phyloP scores from a whole-genome alignment of 2,329 filamentous ascomycete genomes.

The Corynespora cassiicola region DNA sequence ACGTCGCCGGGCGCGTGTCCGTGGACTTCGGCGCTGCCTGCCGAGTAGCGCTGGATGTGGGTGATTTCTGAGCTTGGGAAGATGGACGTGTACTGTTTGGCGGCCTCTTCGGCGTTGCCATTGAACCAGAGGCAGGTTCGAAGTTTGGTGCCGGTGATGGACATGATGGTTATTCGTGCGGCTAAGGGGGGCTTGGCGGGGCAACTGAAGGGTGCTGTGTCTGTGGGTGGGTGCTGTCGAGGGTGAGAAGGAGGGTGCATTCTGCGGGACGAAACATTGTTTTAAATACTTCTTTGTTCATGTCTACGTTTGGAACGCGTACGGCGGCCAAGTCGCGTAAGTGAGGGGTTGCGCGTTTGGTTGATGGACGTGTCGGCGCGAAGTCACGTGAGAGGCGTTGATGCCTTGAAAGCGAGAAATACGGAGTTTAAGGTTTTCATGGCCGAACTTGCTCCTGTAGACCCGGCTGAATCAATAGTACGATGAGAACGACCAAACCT shows the following conservation, averaged over 20 bases:
- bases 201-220: no score
- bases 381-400: constrained; percentile 18
- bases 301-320: background rate
- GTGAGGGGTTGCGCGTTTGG: constrained; percentile 12
- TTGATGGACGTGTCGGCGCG: constrained; percentile 12
- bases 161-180: constrained; percentile 11
- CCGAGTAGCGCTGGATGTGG: constrained; percentile 37
- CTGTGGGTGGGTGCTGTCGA: no score
- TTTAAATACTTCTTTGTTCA: constrained; percentile 2
- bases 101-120: constrained; percentile 50
- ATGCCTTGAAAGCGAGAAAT: constrained; percentile 18
- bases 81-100: constrained; percentile 50
- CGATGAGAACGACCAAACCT: no score
- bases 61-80: constrained; percentile 50
- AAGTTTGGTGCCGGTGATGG: constrained; percentile 21
- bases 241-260: no score
- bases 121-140: constrained; percentile 52
- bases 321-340: constrained; percentile 6
- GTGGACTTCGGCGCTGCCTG: constrained; percentile 38
- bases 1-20: constrained; percentile 38
- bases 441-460: no score
- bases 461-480: no score
- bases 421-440: no score
- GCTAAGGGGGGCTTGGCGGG: background rate
- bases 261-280: background rate